Evolutionary conservation across 192 early-diverging fungal genomes (phyloP), one percentile per base, ranked within the genome.

Genomic region (Coemansia sp.): DNA sequence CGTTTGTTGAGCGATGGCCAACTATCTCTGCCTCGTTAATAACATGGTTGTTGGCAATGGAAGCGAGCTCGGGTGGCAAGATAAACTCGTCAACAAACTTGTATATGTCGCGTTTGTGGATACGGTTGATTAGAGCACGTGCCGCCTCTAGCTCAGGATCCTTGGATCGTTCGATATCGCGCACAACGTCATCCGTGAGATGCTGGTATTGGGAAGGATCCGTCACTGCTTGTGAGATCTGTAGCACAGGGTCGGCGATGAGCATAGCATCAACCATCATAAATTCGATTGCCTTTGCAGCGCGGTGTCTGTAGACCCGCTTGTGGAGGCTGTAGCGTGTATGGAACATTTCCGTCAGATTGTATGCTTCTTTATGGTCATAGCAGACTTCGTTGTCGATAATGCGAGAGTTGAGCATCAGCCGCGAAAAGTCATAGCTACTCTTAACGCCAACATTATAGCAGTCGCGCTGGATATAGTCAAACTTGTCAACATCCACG

Each of bases 401-500:
- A 5, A 98, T 94, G 43, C 93, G 88, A 6, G 89, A 88, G 68
- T 89, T 90, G 55, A 85, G 83, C 87, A 97, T 91, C 3, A 95
- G 76, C 40, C 95, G 73, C 41, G 80, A 76, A 67, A 84, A 78
- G 67, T 90, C 87, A 40, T 85, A 78, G 68, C 84, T 84, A 59
- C 76, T 74, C 55, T 84, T 88, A 58, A 73, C 73, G 12, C 82
- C 82, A 6, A 78, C 77, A 63, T 96, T 94, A 69, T 92, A 88
- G 65, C 91, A 94, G 80, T 91, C 91, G 15, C 91, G 76, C 73
- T 90, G 85, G 21, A 92, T 74, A 62, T 90, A 92, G 72, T 90
- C 89, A 62, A 96, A 94, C 77, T 96, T 96, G 76, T 99, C 97
- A 6, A 98, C 95, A 69, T 99, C 97, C 16, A 99, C 82, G 22